These are phyloP conservation scores for Aspergillus piperis DNA, from an alignment of 2,329 filamentous ascomycete genomes.

Conservation along the genomic window DNA sequence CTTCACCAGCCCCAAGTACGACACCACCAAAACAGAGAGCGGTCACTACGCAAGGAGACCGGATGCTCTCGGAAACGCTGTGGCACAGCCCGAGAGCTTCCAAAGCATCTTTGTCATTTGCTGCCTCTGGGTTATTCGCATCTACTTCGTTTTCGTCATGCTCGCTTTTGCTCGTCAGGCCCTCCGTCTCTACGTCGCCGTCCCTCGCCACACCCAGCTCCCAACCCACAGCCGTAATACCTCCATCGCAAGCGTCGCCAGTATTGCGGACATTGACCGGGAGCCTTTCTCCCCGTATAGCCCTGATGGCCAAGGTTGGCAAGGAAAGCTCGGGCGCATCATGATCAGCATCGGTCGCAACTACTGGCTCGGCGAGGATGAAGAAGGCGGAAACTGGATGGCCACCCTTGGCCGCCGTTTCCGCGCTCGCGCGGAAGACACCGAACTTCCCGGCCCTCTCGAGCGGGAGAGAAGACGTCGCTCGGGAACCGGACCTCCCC, in stretches of 20 bases:
- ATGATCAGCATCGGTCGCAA: conserved; percentile 73
- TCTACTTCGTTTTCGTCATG: conserved; percentile 83
- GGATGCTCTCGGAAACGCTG: conserved; percentile 61
- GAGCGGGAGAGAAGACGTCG: conserved; percentile 63
- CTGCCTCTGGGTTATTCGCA: conserved; percentile 69
- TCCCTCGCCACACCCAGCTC: conserved; percentile 41
- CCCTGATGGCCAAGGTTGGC: conserved; percentile 77
- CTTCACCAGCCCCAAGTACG: conserved; percentile 65
- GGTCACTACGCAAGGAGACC: conserved; percentile 34
- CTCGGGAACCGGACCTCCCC: conserved; percentile 60
- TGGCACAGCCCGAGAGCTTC: conserved; percentile 67
- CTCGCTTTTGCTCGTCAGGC: conserved; percentile 79
- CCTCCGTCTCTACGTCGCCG: conserved; percentile 61
- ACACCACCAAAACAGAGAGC: conserved; percentile 59
- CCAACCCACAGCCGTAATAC: conserved; percentile 46
- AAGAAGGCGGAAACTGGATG: conserved; percentile 66
- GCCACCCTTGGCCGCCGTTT: conserved; percentile 63
- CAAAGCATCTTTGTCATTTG: conserved; percentile 78
- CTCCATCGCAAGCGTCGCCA: conserved; percentile 51
- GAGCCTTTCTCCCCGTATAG: conserved; percentile 70
- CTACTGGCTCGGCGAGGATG: conserved; percentile 76
- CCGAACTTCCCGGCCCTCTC: conserved; percentile 44
- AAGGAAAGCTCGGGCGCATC: conserved; percentile 72
- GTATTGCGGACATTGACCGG: conserved; percentile 50
- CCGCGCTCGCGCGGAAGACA: conserved; percentile 49